Evolutionary conservation across 2,329 filamentous ascomycete species (phyloP).

Genomic region (Exophiala xenobiotica): DNA sequence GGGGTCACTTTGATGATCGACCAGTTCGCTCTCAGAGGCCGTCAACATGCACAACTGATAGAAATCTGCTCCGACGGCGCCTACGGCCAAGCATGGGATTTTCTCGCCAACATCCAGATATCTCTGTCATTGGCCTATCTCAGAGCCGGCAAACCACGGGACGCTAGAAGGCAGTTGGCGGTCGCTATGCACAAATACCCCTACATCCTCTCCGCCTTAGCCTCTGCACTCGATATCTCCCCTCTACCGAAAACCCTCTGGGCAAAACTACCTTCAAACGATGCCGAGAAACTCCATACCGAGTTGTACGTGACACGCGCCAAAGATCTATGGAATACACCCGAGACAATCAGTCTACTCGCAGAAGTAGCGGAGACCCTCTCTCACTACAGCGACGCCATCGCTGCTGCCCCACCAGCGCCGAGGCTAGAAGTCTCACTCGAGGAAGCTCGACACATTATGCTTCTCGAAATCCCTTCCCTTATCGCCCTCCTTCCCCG

Average conservation of each 20-base stretch:
- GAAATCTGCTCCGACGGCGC: constrained; percentile 60
- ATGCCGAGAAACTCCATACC: constrained; percentile 66
- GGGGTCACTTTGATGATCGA: constrained; percentile 78
- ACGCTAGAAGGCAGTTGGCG: constrained; percentile 64
- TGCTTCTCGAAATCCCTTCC: constrained; percentile 71
- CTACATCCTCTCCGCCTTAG: constrained; percentile 80
- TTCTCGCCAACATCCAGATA: constrained; percentile 70
- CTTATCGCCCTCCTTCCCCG: constrained; percentile 70
- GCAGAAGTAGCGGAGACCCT: constrained; percentile 65
- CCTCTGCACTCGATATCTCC: constrained; percentile 75
- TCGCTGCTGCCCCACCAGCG: constrained; percentile 40
- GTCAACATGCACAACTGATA: constrained; percentile 73
- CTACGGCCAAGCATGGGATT: constrained; percentile 52
- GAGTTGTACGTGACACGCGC: constrained; percentile 73
- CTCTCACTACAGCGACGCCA: constrained; percentile 43
- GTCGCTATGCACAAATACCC: constrained; percentile 71
- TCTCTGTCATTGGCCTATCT: constrained; percentile 74
- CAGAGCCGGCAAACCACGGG: constrained; percentile 64
- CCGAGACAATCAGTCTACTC: constrained; percentile 67
- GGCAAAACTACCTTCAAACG: constrained; percentile 68
- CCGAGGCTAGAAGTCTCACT: constrained; percentile 50
- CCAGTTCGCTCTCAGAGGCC: constrained; percentile 76
- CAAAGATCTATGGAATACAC: constrained; percentile 83
- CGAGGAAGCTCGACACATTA: constrained; percentile 70
- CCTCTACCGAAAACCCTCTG: constrained; percentile 75